Evolutionary conservation across 139 green algal species (phyloP), one percentile per base, ranked within the genome.

Genomic region (Haematococcus lacustris): DNA sequence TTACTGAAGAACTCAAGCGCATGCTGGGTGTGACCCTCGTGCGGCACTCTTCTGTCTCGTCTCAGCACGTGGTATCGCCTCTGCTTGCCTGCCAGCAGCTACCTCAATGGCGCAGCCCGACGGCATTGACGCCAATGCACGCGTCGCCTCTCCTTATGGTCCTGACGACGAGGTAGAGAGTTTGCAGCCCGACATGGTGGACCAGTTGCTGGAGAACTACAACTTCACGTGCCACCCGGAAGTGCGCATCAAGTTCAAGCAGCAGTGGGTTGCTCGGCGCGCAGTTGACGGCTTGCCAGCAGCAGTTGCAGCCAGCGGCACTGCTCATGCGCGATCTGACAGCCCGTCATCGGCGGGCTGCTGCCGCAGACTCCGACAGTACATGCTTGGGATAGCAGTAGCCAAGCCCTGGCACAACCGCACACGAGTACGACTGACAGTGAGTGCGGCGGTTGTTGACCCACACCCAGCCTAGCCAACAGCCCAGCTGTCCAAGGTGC

Each of bases 121-220:
- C n/a, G n/a, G n/a, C n/a, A n/a, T n/a, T n/a, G n/a, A n/a, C n/a
- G n/a, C n/a, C n/a, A n/a, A n/a, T n/a, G n/a, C n/a, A n/a, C n/a
- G n/a, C n/a, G n/a, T n/a, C n/a, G n/a, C n/a, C n/a, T n/a, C n/a
- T n/a, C n/a, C n/a, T n/a, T n/a, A n/a, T n/a, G n/a, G n/a, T n/a
- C n/a, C n/a, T n/a, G n/a, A n/a, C n/a, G n/a, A n/a, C n/a, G n/a
- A n/a, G n/a, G n/a, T n/a, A n/a, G n/a, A n/a, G n/a, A n/a, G n/a
- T n/a, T n/a, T n/a, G n/a, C n/a, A n/a, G n/a, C n/a, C n/a, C n/a
- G 53, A 87, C 28, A 62, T 83, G 1, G 73, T 87, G 30, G 82
- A 87, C 43, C 70, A 78, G 25, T 76, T 85, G 1, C 69, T 85
- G 43, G 71, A 78, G 4, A 81, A 85, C 73, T 88, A 88, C 40